Evolutionary conservation across 78 protist genomes (phyloP), one percentile per base, ranked within the genome.

Genomic region (Cavenderia fasciculata): DNA sequence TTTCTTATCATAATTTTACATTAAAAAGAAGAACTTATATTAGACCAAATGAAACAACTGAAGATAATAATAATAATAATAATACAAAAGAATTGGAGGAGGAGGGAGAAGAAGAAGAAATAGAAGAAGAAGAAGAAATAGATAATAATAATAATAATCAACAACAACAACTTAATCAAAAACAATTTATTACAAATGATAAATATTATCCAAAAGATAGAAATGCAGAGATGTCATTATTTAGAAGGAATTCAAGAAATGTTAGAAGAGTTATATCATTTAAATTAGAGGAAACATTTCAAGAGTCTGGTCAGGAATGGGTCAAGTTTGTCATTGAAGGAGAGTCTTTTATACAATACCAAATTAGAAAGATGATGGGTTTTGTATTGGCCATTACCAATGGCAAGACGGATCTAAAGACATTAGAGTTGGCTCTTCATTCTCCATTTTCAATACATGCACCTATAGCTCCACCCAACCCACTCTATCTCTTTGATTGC

Each of bases 341-440:
- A 23, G 90, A 49, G 41, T 82, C 90, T 27, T 82, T 82, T 44
- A 57, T 82, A 6, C 72, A 47, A 4, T 82, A 56, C 43, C 90
- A 82, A 57, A 82, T 82, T 57, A 65, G 90, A 65, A 82, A 82
- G 38, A 82, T 82, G 90, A 82, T 82, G 59, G 90, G 90, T 33
- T 69, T 56, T 47, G 25, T 68, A 23, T 56, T 82, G 8, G 34
- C 90, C 27, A 66, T 82, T 21, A 27, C 2, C 8, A 65, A 68
- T 23, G 78, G 78, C n/a, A 14, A 57, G 29, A 40, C 33, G 33
- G 23, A 51, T 27, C 25, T n/a, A 19, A 29, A 23, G 0, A 33
- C 38, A 11, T 29, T 82, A 1, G 57, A 82, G 18, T 2, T 82
- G 2, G 74, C 90, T 29, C 31, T 82, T 18, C 41, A 69, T 8